These are phyloP conservation scores for Leptographium lundbergii DNA, from an alignment of 2,329 filamentous ascomycete species.

Conservation along the genomic window DNA sequence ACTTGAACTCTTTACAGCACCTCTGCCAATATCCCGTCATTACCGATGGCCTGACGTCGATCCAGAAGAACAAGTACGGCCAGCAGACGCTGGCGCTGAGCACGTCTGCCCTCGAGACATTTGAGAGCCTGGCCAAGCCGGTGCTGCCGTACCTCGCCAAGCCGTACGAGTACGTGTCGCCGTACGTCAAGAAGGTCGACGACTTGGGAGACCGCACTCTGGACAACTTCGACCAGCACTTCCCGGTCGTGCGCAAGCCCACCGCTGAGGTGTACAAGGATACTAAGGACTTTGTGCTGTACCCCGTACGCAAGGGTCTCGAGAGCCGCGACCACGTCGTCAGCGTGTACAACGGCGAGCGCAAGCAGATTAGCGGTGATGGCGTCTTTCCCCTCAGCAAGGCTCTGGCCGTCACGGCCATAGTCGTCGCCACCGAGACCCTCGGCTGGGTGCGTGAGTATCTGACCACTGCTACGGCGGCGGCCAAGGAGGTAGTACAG, in stretches of 20 bases:
- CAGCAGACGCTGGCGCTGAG: slow-evolving; percentile 69
- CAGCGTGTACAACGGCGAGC: slow-evolving; percentile 42
- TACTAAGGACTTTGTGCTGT: slow-evolving; percentile 46
- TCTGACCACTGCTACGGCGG: slow-evolving; percentile 45
- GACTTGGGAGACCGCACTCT: slow-evolving; percentile 61
- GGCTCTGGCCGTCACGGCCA: slow-evolving; percentile 53
- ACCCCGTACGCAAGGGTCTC: slow-evolving; percentile 48
- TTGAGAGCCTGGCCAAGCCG: slow-evolving; percentile 64
- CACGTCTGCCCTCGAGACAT: slow-evolving; percentile 63
- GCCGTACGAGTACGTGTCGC: slow-evolving; percentile 70
- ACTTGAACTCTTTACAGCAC: slow-evolving; percentile 44
- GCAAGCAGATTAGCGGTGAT: slow-evolving; percentile 51
- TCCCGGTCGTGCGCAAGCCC: slow-evolving; percentile 65
- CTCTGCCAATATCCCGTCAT: slow-evolving; percentile 75
- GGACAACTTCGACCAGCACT: slow-evolving; percentile 52
- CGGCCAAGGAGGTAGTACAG: slow-evolving; percentile 41
- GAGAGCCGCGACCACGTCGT: slow-evolving; percentile 51
- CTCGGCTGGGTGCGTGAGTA: slow-evolving; percentile 47
- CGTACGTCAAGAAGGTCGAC: slow-evolving; percentile 77
- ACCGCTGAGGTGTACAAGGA: slow-evolving; percentile 56
- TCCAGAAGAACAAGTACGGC: slow-evolving; percentile 73
- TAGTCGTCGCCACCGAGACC: slow-evolving; percentile 54
- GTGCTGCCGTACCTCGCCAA: slow-evolving; percentile 65
- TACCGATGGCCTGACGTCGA: slow-evolving; percentile 61
- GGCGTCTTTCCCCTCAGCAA: slow-evolving; percentile 56